These are phyloP conservation scores for Rubus idaeus DNA, from an alignment of 306 rosid species.

Conservation along the genomic window DNA sequence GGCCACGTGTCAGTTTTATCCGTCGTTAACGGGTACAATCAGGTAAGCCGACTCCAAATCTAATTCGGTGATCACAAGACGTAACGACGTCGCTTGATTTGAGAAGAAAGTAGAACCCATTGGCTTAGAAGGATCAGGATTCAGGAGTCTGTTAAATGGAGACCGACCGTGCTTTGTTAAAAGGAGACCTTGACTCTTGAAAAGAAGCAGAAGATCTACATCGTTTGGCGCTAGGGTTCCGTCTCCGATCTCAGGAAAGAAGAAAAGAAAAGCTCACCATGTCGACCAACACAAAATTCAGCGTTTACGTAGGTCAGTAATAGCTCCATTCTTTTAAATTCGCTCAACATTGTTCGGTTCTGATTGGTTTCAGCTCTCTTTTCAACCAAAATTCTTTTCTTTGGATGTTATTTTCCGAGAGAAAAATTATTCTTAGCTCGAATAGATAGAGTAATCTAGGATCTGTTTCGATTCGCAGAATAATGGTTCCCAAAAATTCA, in stretches of 20 bases:
- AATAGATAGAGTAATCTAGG: neutral
- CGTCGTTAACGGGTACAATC: neutral
- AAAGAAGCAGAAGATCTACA: too few relatives aligned
- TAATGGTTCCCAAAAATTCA: neutral
- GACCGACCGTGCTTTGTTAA: too few relatives aligned
- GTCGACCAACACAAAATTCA: constrained; percentile 50
- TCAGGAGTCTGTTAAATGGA: neutral
- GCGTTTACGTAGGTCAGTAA: constrained; percentile 48
- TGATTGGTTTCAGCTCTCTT: neutral
- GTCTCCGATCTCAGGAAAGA: neutral
- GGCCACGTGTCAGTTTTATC: neutral
- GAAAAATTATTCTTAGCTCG: neutral
- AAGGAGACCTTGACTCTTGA: too few relatives aligned
- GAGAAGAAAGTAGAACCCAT: neutral
- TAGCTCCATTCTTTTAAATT: neutral
- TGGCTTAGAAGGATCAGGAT: neutral
- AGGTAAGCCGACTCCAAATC: neutral
- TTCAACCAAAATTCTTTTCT: neutral
- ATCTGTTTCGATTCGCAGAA: neutral
- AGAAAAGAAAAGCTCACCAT: constrained; percentile 16
- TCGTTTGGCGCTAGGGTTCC: constrained; percentile 24
- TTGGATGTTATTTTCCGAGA: too few relatives aligned
- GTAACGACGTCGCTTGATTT: neutral
- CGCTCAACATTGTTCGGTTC: too few relatives aligned
- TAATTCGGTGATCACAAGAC: neutral